Conservation (phyloP, 192 early-diverging fungal genomes). For the Backusella mclennaniae region DNA sequence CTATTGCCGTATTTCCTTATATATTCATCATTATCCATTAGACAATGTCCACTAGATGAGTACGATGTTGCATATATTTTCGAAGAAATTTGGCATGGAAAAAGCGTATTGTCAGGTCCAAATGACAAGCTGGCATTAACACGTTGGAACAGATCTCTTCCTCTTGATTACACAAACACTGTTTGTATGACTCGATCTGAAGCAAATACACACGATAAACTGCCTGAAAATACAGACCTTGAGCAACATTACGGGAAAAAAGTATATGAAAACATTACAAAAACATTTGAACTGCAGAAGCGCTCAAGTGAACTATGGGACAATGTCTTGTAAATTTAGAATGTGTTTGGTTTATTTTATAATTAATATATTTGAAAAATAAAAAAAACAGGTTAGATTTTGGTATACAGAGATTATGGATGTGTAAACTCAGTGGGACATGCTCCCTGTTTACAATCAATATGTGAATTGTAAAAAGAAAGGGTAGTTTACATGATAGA, state of each 20-base stretch:
- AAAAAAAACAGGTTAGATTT: not conserved
- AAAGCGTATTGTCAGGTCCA: slow-evolving; percentile 72
- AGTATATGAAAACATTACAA: slow-evolving; percentile 5
- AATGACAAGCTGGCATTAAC: slow-evolving; percentile 71
- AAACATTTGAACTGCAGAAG: not conserved
- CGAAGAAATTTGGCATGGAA: slow-evolving; percentile 88
- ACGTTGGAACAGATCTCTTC: slow-evolving; percentile 74
- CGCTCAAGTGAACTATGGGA: slow-evolving; percentile 3
- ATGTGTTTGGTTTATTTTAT: no score
- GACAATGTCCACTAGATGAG: slow-evolving; percentile 53
- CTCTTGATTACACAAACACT: slow-evolving; percentile 70
- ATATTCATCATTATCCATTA: not conserved
- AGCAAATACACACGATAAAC: slow-evolving; percentile 60
- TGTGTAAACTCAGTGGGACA: not conserved
- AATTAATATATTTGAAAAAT: not conserved
- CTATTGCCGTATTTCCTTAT: not conserved
- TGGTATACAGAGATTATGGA: not conserved
- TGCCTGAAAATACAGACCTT: slow-evolving; percentile 44
- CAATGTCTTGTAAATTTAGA: slow-evolving; percentile 15
- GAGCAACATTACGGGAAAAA: slow-evolving; percentile 50
- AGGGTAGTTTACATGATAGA: no score
- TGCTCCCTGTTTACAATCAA: no score
- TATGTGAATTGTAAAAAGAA: no score
- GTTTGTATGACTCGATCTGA: slow-evolving; percentile 85
- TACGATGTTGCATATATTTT: slow-evolving; percentile 84